Percentiles rank a stretch among this genome's conserved stretches.
These are phyloP conservation scores for Rosa hybrid DNA, from an alignment of 331 rosid genomes.

Conservation along the genomic window DNA sequence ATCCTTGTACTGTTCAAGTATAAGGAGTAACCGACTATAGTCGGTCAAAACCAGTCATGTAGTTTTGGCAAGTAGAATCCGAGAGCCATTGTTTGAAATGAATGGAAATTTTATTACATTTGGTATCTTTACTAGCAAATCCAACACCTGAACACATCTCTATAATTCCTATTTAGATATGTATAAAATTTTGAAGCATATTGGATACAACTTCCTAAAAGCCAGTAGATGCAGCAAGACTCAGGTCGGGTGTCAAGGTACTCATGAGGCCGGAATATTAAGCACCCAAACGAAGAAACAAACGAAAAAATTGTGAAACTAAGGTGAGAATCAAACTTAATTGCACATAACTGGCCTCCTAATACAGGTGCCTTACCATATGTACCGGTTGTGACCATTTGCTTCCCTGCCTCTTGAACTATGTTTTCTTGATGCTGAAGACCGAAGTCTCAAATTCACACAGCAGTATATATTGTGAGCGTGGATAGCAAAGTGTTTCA, in stretches of 20 bases:
- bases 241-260: constrained; percentile 12
- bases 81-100: constrained; percentile 5
- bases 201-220: constrained; percentile 52
- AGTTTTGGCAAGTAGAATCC: background rate
- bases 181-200: constrained; percentile 42
- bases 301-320: constrained; percentile 23
- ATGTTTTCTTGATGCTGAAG: constrained; percentile 33
- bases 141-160: constrained; percentile 30
- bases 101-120: constrained; percentile 30
- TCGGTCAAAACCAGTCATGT: background rate
- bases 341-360: constrained; percentile 41
- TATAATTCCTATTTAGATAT: constrained; percentile 44
- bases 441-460: constrained; percentile 44
- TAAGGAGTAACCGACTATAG: no score
- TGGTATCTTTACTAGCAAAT: constrained; percentile 19
- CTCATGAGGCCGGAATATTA: constrained; percentile 34
- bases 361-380: constrained; percentile 20
- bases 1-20: background rate
- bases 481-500: constrained; percentile 30
- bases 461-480: constrained; percentile 32
- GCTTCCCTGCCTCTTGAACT: constrained; percentile 38
- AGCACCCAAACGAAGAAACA: constrained; percentile 39
- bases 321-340: constrained; percentile 39
- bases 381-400: constrained; percentile 21
- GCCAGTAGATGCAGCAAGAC: constrained; percentile 37